Conservation (phyloP, 2,329 filamentous ascomycete species). For the Cytospora chrysosperma region DNA sequence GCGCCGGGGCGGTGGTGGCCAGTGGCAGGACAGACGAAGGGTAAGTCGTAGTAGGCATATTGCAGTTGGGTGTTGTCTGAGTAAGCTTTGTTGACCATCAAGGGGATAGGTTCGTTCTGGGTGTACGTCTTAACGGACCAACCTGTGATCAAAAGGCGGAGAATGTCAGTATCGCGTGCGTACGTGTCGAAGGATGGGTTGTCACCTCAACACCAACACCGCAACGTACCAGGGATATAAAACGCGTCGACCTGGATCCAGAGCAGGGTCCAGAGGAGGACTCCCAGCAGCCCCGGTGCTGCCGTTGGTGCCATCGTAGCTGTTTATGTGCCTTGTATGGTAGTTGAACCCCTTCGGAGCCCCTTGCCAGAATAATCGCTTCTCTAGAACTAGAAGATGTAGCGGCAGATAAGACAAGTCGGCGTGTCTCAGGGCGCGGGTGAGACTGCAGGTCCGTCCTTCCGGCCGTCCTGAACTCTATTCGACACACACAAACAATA, state of each 20-base stretch:
- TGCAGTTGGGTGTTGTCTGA: slow-evolving; percentile 88
- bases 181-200: neutral
- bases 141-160: slow-evolving; percentile 44
- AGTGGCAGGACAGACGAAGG: slow-evolving; percentile 80
- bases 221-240: slow-evolving; percentile 76
- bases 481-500: neutral
- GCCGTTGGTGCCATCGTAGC: slow-evolving; percentile 24
- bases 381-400: neutral
- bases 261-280: slow-evolving; percentile 46
- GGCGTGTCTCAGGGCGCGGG: slow-evolving; percentile 8
- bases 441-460: neutral
- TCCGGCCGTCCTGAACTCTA: neutral
- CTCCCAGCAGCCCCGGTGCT: slow-evolving; percentile 35
- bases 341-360: neutral
- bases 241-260: slow-evolving; percentile 63
- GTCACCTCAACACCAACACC: neutral
- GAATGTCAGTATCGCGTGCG: slow-evolving; percentile 2
- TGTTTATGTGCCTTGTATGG: neutral
- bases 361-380: neutral
- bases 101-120: slow-evolving; percentile 72
- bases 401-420: neutral
- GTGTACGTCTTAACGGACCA: slow-evolving; percentile 81
- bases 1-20: slow-evolving; percentile 64
- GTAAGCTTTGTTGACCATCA: slow-evolving; percentile 91
- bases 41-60: slow-evolving; percentile 85